These are phyloP conservation scores for Ensete ventricosum DNA, from an alignment of 176 grass and related monocot genomes.

Conservation along the genomic window DNA sequence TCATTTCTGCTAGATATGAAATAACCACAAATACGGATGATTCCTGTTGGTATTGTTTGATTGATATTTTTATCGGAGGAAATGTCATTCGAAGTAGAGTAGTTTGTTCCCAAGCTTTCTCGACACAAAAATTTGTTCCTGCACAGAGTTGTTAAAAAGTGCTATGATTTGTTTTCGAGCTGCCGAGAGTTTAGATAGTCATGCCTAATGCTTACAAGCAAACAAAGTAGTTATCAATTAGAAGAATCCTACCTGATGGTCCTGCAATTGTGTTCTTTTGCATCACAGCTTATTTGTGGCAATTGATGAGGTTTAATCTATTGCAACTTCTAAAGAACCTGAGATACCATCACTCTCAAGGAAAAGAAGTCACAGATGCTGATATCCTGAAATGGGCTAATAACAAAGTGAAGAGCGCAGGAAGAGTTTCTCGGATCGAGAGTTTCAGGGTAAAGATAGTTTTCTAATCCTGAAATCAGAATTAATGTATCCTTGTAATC, in stretches of 20 bases:
- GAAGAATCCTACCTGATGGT: background rate
- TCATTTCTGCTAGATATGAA: no score
- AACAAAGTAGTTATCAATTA: background rate
- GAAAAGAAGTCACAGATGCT: constrained; percentile 81
- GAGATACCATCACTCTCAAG: constrained; percentile 69
- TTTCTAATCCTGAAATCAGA: background rate
- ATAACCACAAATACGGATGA: no score
- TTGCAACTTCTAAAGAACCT: constrained; percentile 89
- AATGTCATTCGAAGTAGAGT: no score
- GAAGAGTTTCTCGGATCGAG: constrained; percentile 67
- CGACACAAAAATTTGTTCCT: no score
- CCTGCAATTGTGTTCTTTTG: constrained; percentile 2
- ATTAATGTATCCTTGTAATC: background rate
- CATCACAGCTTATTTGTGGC: constrained; percentile 92
- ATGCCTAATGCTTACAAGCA: no score
- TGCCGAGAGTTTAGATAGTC: no score
- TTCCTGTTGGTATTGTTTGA: no score
- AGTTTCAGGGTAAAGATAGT: constrained; percentile 60
- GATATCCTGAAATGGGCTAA: constrained; percentile 95
- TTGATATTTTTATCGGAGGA: no score
- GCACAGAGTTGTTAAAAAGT: no score
- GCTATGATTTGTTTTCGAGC: no score
- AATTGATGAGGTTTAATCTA: constrained; percentile 98
- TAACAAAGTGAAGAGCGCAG: constrained; percentile 61
- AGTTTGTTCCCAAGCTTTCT: no score